These are phyloP conservation scores for Melampsora abietis-canadensis DNA, from an alignment of 1,284 basidiomycete species.

Conservation along the genomic window DNA sequence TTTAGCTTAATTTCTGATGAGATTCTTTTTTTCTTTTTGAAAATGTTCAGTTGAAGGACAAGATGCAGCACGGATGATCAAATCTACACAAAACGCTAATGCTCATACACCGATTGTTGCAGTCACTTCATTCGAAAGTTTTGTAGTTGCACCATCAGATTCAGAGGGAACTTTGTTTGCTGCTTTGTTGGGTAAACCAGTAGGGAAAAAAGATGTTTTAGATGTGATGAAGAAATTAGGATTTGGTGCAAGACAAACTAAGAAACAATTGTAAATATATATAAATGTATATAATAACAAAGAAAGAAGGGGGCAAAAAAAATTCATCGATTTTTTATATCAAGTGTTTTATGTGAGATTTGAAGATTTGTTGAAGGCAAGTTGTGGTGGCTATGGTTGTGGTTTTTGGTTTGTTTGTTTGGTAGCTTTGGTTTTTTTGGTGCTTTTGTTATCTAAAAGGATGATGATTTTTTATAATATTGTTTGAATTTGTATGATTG, in stretches of 20 bases:
- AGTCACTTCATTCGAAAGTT: constrained; percentile 57
- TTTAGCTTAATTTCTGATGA: constrained; percentile 9
- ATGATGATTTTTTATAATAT: too few species aligned
- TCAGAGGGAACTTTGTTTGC: constrained; percentile 70
- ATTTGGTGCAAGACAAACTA: constrained; percentile 56
- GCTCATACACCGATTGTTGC: constrained; percentile 85
- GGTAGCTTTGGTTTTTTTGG: too few species aligned
- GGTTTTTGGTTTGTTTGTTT: too few species aligned
- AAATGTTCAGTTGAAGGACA: constrained; percentile 73
- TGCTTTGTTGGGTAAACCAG: constrained; percentile 70
- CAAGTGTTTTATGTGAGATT: too few species aligned
- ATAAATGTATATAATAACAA: too few species aligned
- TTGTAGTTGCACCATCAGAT: too few species aligned
- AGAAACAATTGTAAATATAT: background rate
- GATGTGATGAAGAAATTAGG: constrained; percentile 76
- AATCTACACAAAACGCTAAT: constrained; percentile 88
- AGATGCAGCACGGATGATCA: constrained; percentile 86
- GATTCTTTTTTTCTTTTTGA: background rate
- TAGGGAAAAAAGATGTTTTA: constrained; percentile 78
- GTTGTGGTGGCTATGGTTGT: too few species aligned
- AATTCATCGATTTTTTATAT: too few species aligned
- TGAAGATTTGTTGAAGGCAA: too few species aligned
- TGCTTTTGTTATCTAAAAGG: too few species aligned
- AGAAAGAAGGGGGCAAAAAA: too few species aligned
- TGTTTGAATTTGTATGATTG: too few species aligned